Evolutionary conservation across 805 yeast genomes (phyloP), one percentile per base, ranked within the genome.

Genomic region (Kockiozyma suomiensis): DNA sequence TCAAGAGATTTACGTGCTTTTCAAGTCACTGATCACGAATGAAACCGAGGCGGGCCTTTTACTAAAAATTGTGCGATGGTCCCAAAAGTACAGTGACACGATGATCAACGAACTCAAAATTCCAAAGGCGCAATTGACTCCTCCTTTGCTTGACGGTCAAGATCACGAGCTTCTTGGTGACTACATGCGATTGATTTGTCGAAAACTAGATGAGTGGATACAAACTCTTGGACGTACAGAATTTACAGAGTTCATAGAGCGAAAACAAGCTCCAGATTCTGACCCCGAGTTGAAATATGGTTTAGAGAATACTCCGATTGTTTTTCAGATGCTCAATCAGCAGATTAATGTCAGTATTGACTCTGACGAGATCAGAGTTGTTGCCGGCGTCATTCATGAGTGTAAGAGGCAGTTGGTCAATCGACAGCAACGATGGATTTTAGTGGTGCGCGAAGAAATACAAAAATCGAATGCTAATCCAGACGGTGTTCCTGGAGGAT

Each of bases 321-420:
- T 91, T 30, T 85, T 88, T 71, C 84, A 88, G 62, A 87, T 90
- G 86, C 83, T 90, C 59, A 85, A 86, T n/a, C 96, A 90, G 70
- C 96, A 91, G 72, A 86, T 90, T 15, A 96, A 88, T 62, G 92
- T 88, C 5, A 94, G 96, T 0, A 88, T 91, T 0, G 92, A 87
- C 33, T 84, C 93, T 2, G 89, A 90, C 2, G 91, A 88, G 72
- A 90, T 91, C 5, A 81, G 85, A 64, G 87, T 90, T 28, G 77
- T 90, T 35, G 85, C 85, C 12, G 94, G 93, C 25, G 94, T 90
- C 12, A 82, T 90, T 15, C 85, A 81, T 54, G 84, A 86, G 60
- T 88, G 91, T 78, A 82, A 87, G 33, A 76, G 75, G 5, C 77
- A 88, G 51, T 77, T 90, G 62, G 76, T 81, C 50, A 73, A 79